Percentiles rank a stretch among this genome's conserved stretches.
Conservation (phyloP, 2,329 filamentous ascomycete genomes). For the Paraphaeosphaeria minitans region DNA sequence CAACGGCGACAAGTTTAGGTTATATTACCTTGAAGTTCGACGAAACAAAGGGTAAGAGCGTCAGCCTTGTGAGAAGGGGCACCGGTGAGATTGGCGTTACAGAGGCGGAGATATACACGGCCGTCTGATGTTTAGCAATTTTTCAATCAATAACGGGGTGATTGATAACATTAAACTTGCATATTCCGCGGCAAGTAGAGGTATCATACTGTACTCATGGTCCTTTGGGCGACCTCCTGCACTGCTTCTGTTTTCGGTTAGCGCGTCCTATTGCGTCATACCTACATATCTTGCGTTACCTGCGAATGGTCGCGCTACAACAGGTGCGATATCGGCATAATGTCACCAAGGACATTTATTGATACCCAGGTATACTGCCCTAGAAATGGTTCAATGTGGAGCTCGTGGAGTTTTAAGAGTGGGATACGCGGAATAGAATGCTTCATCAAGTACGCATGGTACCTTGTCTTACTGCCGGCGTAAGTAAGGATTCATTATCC, state of each 20-base stretch:
- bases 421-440: neutral
- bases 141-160: neutral
- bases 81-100: neutral
- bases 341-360: neutral
- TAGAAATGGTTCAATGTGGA: neutral
- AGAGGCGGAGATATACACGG: neutral
- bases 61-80: neutral
- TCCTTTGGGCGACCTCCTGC: neutral
- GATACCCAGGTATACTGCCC: neutral
- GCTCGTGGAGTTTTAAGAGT: neutral
- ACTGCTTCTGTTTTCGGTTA: neutral
- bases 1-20: neutral
- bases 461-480: neutral
- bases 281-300: neutral
- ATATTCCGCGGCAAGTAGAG: neutral
- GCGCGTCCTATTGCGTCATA: neutral
- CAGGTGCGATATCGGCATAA: neutral
- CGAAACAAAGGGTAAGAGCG: neutral
- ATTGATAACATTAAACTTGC: too few species aligned
- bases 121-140: neutral
- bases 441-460: neutral
- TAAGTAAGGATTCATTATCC: neutral
- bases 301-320: neutral
- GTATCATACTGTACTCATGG: neutral
- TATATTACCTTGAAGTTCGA: neutral